Percentiles rank a stretch among this genome's conserved stretches.
phyloP scores from a whole-genome alignment of 257 asterid species.

The Ehretia macrophylla region DNA sequence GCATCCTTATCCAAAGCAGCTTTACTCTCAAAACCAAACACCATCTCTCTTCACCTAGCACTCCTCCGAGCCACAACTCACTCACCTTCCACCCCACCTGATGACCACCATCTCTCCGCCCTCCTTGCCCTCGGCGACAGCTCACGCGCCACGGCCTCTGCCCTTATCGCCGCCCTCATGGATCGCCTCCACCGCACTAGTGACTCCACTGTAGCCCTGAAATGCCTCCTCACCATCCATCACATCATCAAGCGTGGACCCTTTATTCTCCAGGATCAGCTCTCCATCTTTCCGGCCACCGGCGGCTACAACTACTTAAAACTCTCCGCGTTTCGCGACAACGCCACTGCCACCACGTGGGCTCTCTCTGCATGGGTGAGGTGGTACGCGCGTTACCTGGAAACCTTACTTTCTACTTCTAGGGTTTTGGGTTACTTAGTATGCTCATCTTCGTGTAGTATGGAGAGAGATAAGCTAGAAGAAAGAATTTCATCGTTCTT shows the following conservation, averaged over 20 bases:
- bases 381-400: conserved; percentile 71
- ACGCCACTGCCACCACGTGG: conserved; percentile 48
- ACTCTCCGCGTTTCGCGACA: conserved; percentile 69
- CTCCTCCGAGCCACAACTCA: conserved; percentile 80
- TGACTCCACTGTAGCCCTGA: conserved; percentile 61
- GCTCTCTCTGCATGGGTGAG: conserved; percentile 69
- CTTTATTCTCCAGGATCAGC: conserved; percentile 84
- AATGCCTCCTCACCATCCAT: conserved; percentile 67
- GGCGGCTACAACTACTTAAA: conserved; percentile 79
- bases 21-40: conserved; percentile 37
- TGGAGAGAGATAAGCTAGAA: conserved; percentile 30
- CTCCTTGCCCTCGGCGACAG: conserved; percentile 56
- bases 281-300: conserved; percentile 54
- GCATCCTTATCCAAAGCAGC: conserved; percentile 55
- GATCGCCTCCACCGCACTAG: conserved; percentile 78
- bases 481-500: conserved; percentile 39
- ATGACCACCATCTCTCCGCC: conserved; percentile 43
- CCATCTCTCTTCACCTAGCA: conserved; percentile 49
- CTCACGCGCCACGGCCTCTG: conserved; percentile 78
- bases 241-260: conserved; percentile 68
- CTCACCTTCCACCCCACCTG: conserved; percentile 45
- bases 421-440: conserved; percentile 55
- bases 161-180: conserved; percentile 54
- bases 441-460: conserved; percentile 33
- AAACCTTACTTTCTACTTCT: conserved; percentile 48